Evolutionary conservation across 345 rosid species (phyloP).

Genomic region (thale cress (Arabidopsis thaliana)): TAIR10.1 NC_003070.9:28872001-28872500

Average conservation of each 20-base stretch:
- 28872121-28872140: constrained; percentile 27
- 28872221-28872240: neutral
- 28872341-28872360: neutral
- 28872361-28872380: neutral
- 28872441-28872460: neutral
- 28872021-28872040: constrained; percentile 41
- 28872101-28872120: constrained; percentile 36
- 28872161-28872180: neutral
- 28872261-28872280: neutral
- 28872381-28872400: too few relatives aligned
- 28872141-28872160: constrained; percentile 11
- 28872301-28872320: neutral
- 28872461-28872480: neutral
- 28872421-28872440: too few relatives aligned
- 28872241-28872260: neutral
- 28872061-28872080: constrained; percentile 44
- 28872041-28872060: constrained; percentile 43
- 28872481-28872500: neutral
- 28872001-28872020: constrained; percentile 31
- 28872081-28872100: constrained; percentile 34
- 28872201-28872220: neutral
- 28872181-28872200: neutral
- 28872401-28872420: too few relatives aligned
- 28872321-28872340: neutral
- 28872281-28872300: neutral